Base-by-base conservation (phyloP, 2,329 filamentous ascomycete genomes). In the Alternaria novae-zelandiae region DNA sequence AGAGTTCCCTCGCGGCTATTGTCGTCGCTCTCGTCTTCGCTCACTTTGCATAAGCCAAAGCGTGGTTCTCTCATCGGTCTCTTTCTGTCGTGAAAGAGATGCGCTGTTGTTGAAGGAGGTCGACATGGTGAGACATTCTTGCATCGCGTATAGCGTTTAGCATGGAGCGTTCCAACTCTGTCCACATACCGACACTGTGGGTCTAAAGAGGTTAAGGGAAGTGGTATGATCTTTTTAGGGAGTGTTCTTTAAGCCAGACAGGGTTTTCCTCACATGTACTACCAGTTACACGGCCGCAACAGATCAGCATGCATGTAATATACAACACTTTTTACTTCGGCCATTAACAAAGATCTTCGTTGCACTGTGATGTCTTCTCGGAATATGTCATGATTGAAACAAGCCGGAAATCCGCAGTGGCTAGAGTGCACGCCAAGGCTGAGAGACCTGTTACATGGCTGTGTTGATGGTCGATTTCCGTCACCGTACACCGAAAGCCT, bases 251-350 rank as follows among this genome's bases (percentile, higher is more conserved):
- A 71, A 50, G 65, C 66, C 67, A 59, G 59, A 58, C 65, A 76
- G 66, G 65, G 41, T 66, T 75, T 66, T 66, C 58, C 59, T 68
- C 66, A 68, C 61, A 76, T 70, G 71, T 77, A 69, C 67, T 77
- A 76, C 61, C 32, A 75, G 61, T 65, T 76, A 73, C 49, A 70
- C 54, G 68, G 69, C 71, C 69, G 65, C 56, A 59, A 65, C 56
- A 69, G 61, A 69, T 44, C 64, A 72, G 67, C 62, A 76, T 71
- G 61, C 68, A 76, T 71, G 59, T 69, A 63, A 73, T 75, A 70
- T 69, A 71, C 36, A 71, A 60, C 62, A 70, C 66, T 43, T 59
- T 68, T 65, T 67, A 65, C 50, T 58, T 61, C 30, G 70, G 67
- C 69, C 68, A 51, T 61, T 45, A 47, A 59, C 17, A 57, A 23